Conservation (phyloP, 2,329 filamentous ascomycete species). For the Alternaria angustiovoidea region DNA sequence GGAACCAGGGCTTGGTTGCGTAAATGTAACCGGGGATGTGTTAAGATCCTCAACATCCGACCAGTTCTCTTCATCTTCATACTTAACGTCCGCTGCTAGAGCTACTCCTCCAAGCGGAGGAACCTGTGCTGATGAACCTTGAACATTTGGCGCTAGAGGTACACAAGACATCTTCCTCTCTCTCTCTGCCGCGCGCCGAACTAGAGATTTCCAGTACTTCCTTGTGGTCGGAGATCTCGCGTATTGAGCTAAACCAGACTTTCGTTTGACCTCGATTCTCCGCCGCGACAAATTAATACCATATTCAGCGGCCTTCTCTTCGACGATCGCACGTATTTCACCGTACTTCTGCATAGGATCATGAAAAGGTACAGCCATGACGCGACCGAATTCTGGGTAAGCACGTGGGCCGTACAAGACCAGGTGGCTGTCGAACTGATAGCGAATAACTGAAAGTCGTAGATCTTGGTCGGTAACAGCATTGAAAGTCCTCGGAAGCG, state of each 20-base stretch:
- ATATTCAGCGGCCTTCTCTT: neutral
- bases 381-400: conserved; percentile 7
- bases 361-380: conserved; percentile 10
- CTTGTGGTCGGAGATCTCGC: conserved; percentile 11
- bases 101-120: neutral
- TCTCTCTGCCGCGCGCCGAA: neutral
- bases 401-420: conserved; percentile 11
- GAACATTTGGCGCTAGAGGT: neutral
- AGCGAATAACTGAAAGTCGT: neutral
- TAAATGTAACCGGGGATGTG: neutral
- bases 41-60: neutral
- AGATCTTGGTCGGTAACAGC: neutral
- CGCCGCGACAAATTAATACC: conserved; percentile 4
- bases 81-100: neutral
- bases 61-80: neutral
- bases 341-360: conserved; percentile 17
- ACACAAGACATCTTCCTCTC: neutral
- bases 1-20: no score
- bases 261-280: neutral
- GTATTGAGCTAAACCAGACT: conserved; percentile 7
- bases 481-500: conserved; percentile 21
- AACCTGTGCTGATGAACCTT: neutral
- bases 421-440: conserved; percentile 20
- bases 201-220: neutral
- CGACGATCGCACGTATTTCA: conserved; percentile 4